Evolutionary conservation across 768 basidiomycete species (phyloP).

Genomic region (Collybiopsis luxurians): DNA sequence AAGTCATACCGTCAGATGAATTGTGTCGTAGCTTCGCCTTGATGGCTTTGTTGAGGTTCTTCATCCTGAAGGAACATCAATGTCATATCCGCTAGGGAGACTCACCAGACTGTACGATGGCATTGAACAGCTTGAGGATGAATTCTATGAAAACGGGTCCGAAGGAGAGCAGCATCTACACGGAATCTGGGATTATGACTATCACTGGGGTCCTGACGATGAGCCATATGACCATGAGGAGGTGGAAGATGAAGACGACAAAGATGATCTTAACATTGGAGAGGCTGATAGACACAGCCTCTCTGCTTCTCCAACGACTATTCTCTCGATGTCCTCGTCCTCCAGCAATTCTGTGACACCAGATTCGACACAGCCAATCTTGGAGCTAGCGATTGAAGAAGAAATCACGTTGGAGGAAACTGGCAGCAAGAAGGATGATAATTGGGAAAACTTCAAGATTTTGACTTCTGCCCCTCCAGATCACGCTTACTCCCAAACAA

Average conservation of each 20-base stretch:
- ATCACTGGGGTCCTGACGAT: slow-evolving; percentile 38
- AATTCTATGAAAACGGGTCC: slow-evolving; percentile 51
- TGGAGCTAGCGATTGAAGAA: too few species aligned
- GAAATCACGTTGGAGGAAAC: too few species aligned
- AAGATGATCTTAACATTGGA: slow-evolving; percentile 28
- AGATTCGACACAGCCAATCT: too few species aligned
- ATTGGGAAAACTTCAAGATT: slow-evolving; percentile 83
- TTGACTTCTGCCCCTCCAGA: slow-evolving; percentile 74
- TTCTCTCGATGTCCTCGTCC: too few species aligned
- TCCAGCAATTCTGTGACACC: too few species aligned
- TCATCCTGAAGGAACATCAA: slow-evolving; percentile 54
- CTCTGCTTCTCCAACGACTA: too few species aligned
- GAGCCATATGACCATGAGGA: slow-evolving; percentile 36
- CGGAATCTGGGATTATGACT: slow-evolving; percentile 38
- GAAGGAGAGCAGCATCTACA: slow-evolving; percentile 45
- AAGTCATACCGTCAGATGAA: not conserved
- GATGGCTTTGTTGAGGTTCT: slow-evolving; percentile 75
- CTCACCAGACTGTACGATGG: slow-evolving; percentile 80
- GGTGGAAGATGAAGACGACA: slow-evolving; percentile 34
- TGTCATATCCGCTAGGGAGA: slow-evolving; percentile 58
- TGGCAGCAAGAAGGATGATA: too few species aligned
- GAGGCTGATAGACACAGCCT: slow-evolving; percentile 20
- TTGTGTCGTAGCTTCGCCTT: slow-evolving; percentile 53
- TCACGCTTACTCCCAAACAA: slow-evolving; percentile 72
- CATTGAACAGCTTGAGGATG: slow-evolving; percentile 75